Evolutionary conservation across 2,329 filamentous ascomycete species (phyloP), one percentile per base, ranked within the genome.

Genomic region (Trichoderma cornu-damae): DNA sequence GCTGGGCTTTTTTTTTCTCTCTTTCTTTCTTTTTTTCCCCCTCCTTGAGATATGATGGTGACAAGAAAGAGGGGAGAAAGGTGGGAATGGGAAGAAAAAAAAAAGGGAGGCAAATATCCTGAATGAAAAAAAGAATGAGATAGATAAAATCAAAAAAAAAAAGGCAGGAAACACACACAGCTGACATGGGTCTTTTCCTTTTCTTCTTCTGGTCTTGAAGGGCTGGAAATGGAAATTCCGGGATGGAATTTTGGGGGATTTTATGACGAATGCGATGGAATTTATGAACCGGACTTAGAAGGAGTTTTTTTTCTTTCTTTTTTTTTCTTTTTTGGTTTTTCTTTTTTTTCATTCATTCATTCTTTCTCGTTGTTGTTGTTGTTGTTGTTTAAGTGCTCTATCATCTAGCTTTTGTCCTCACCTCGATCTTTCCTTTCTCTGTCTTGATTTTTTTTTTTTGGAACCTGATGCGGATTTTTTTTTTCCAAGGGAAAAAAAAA

Each of bases 1-100:
- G 71, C 26, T 76, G 75, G 47, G 77, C 73, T 7, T 72, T 70
- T 6, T 68, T 67, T 2, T 47, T n/a, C n/a, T n/a, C n/a, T n/a
- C n/a, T n/a, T n/a, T n/a, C n/a, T n/a, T n/a, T n/a, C n/a, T n/a
- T n/a, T n/a, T n/a, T n/a, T n/a, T n/a, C n/a, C n/a, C n/a, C n/a
- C n/a, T n/a, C n/a, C n/a, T n/a, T n/a, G n/a, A 18, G 50, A 46
- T 18, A 37, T 54, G 50, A 49, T 42, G 53, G 22, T 18, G n/a
- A 48, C 28, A 42, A 49, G n/a, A 32, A 42, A 49, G n/a, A 32
- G 32, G 14, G 20, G 22, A 6, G 4, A 30, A 30, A 30, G n/a
- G n/a, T n/a, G n/a, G n/a, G n/a, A n/a, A n/a, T n/a, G n/a, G n/a
- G n/a, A 30, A 44, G 6, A 20, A n/a, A 46, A 46, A 57, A 38